These are phyloP conservation scores for Leccinum barrowsii DNA, from an alignment of 768 basidiomycete species.

Conservation along the genomic window DNA sequence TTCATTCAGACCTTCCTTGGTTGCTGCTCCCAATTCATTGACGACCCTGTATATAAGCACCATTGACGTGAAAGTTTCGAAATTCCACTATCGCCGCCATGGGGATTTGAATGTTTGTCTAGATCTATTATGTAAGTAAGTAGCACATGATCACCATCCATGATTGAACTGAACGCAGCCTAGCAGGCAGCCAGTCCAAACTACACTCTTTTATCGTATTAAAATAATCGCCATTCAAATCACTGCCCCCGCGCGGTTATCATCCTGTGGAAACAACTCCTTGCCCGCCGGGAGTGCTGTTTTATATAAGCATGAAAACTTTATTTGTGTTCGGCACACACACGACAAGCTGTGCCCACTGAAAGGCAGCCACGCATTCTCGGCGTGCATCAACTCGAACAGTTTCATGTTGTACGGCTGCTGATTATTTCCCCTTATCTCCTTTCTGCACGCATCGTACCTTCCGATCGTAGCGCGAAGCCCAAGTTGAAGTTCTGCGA, in stretches of 20 bases:
- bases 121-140: not conserved
- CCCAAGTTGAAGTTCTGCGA: not conserved
- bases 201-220: slow-evolving; percentile 13
- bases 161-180: not conserved
- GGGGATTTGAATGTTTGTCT: slow-evolving; percentile 13
- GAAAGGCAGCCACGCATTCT: slow-evolving; percentile 21
- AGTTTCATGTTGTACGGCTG: slow-evolving; percentile 15
- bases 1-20: slow-evolving; percentile 12
- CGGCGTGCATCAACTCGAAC: slow-evolving; percentile 27
- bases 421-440: slow-evolving; percentile 22
- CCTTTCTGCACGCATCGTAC: slow-evolving; percentile 14
- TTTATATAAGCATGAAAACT: slow-evolving; percentile 13
- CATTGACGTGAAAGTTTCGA: slow-evolving; percentile 11
- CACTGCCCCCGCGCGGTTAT: slow-evolving; percentile 27
- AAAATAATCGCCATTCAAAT: slow-evolving; percentile 4
- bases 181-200: not conserved
- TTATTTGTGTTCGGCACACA: slow-evolving; percentile 7
- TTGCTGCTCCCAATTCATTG: slow-evolving; percentile 13
- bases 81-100: slow-evolving; percentile 27
- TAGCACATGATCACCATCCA: not conserved
- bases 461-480: slow-evolving; percentile 9
- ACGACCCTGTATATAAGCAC: slow-evolving; percentile 18
- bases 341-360: slow-evolving; percentile 14
- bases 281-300: slow-evolving; percentile 7
- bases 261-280: slow-evolving; percentile 16